These are phyloP conservation scores for Mrakia hoshinonis DNA, from an alignment of 768 basidiomycete genomes.

Conservation along the genomic window DNA sequence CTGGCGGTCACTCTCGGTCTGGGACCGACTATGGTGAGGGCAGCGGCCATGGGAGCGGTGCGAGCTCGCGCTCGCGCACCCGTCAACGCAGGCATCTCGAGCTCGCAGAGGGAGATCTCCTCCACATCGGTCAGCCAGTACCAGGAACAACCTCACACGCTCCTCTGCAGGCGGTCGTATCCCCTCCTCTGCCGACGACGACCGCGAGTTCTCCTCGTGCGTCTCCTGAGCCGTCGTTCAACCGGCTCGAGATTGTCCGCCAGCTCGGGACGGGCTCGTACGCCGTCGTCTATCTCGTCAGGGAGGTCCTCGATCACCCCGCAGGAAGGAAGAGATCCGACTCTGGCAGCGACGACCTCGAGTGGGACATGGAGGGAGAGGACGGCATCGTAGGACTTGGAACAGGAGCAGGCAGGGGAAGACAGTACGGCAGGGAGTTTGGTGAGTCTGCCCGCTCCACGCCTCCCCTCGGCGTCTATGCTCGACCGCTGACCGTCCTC, in stretches of 20 bases:
- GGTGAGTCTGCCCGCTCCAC: conserved; percentile 34
- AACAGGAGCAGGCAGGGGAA: background rate
- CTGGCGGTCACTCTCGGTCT: conserved; percentile 3
- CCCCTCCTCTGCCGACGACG: background rate
- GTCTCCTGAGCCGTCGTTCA: conserved; percentile 45
- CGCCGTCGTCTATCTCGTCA: conserved; percentile 85
- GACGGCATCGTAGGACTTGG: conserved; percentile 21
- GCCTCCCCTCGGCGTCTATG: background rate
- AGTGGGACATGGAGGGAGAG: conserved; percentile 32
- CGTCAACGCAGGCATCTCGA: conserved; percentile 5
- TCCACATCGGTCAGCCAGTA: conserved; percentile 6
- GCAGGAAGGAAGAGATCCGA: conserved; percentile 30
- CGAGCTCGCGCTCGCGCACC: conserved; percentile 1
- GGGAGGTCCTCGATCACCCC: conserved; percentile 33
- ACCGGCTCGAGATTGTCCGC: conserved; percentile 72
- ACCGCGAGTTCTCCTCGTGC: background rate
- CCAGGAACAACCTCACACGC: background rate
- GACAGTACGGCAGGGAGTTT: conserved; percentile 35
- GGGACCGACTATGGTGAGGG: background rate
- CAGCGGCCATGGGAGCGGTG: background rate
- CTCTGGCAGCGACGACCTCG: conserved; percentile 27
- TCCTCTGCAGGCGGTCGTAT: background rate
- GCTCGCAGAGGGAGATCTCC: conserved; percentile 17
- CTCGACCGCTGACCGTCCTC: too few relatives aligned
- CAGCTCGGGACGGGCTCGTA: conserved; percentile 82